Conservation (phyloP, 139 green algal genomes). For the Tetratostichococcus sp. region DNA sequence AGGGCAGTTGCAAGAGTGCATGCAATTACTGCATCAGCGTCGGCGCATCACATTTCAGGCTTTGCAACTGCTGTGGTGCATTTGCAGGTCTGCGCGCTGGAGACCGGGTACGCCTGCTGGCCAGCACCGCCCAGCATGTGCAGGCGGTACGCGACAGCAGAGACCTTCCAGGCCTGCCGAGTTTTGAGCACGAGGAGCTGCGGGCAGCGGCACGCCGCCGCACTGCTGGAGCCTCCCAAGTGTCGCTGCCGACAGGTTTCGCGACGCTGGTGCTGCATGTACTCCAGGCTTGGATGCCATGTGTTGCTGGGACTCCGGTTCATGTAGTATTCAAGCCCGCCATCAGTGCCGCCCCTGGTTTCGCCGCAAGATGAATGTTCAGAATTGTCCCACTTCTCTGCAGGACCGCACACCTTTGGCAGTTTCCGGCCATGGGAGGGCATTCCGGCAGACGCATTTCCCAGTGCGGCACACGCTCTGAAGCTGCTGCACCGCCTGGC, state of each 20-base stretch:
- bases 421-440: slow-evolving; percentile 31
- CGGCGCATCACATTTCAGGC: too few relatives aligned
- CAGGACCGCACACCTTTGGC: slow-evolving; percentile 33
- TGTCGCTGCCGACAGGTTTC: slow-evolving; percentile 9
- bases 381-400: too few relatives aligned
- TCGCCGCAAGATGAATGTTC: too few relatives aligned
- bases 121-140: slow-evolving; percentile 30
- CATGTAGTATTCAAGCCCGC: too few relatives aligned
- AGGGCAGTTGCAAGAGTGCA: background rate
- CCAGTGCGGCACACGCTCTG: slow-evolving; percentile 39
- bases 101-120: slow-evolving; percentile 28
- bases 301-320: too few relatives aligned
- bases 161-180: slow-evolving; percentile 27
- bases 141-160: slow-evolving; percentile 13
- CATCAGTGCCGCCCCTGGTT: too few relatives aligned
- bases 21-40: too few relatives aligned
- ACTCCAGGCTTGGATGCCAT: too few relatives aligned
- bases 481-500: slow-evolving; percentile 58
- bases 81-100: slow-evolving; percentile 11
- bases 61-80: too few relatives aligned
- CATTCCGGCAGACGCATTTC: slow-evolving; percentile 15
- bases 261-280: background rate
- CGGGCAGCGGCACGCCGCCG: slow-evolving; percentile 23
- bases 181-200: slow-evolving; percentile 61
- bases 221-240: background rate